These are phyloP conservation scores for Podosphaera xanthii DNA, from an alignment of 2,329 filamentous ascomycete genomes.

Conservation along the genomic window DNA sequence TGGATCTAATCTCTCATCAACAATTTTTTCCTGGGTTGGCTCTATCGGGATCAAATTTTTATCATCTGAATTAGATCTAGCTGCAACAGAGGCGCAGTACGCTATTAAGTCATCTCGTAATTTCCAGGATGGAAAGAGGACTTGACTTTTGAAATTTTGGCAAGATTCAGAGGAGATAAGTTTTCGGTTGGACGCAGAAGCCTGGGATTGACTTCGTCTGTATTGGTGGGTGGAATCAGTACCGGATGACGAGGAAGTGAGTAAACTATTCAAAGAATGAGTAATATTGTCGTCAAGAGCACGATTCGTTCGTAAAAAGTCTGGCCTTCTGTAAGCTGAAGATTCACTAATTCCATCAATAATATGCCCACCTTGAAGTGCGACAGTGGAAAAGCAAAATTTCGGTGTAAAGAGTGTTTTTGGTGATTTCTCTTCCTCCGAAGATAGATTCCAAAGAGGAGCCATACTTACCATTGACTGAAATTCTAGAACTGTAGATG, in stretches of 20 bases:
- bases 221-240: slow-evolving; percentile 66
- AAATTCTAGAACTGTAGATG: neutral
- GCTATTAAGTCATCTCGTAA: slow-evolving; percentile 58
- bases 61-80: slow-evolving; percentile 68
- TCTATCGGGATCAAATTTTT: slow-evolving; percentile 39
- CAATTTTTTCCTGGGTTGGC: slow-evolving; percentile 45
- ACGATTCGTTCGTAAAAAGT: slow-evolving; percentile 75
- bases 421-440: neutral
- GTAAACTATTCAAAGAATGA: slow-evolving; percentile 75
- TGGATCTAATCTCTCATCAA: slow-evolving; percentile 78
- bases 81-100: slow-evolving; percentile 77
- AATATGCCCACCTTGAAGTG: slow-evolving; percentile 34
- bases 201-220: slow-evolving; percentile 34
- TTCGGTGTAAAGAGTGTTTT: slow-evolving; percentile 28
- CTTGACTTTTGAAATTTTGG: slow-evolving; percentile 45
- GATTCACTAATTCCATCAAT: neutral
- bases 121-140: slow-evolving; percentile 80
- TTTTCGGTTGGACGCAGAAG: slow-evolving; percentile 20
- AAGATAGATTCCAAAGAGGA: neutral
- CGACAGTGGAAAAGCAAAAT: slow-evolving; percentile 53
- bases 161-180: slow-evolving; percentile 42
- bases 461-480: neutral
- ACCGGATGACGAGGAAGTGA: slow-evolving; percentile 45
- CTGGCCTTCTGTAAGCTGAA: slow-evolving; percentile 22
- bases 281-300: slow-evolving; percentile 83